phyloP scores from a whole-genome alignment of 768 basidiomycete species.

The Lactifluus echinatus region DNA sequence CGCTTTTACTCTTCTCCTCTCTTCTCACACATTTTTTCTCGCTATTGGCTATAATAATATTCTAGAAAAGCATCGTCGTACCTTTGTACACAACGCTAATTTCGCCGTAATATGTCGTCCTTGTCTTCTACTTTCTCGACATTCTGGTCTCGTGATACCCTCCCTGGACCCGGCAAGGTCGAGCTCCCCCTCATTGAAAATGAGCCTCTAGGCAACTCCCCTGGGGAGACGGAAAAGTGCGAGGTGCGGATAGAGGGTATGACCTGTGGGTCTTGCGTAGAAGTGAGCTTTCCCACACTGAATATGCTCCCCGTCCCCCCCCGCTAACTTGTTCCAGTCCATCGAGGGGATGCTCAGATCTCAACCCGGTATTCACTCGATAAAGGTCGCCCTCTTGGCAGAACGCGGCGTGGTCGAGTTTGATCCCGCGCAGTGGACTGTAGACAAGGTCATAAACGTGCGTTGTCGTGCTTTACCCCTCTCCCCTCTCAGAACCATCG shows the following conservation, averaged over 20 bases:
- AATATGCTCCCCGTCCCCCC: background rate
- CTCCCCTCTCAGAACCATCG: background rate
- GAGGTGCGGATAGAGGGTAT: conserved; percentile 82
- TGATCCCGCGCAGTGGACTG: conserved; percentile 72
- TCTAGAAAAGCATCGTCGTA: too few species aligned
- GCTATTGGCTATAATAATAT: too few species aligned
- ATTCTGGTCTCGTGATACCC: conserved; percentile 7
- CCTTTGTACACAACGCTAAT: too few species aligned
- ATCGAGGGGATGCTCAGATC: conserved; percentile 77
- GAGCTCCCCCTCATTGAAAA: conserved; percentile 25
- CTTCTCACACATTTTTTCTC: too few species aligned
- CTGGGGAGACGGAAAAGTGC: conserved; percentile 41
- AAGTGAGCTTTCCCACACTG: conserved; percentile 40
- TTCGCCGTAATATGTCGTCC: too few species aligned
- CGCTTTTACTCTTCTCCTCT: too few species aligned
- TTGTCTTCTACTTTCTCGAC: conserved; percentile 11
- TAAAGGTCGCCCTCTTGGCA: conserved; percentile 95
- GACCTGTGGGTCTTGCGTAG: conserved; percentile 85
- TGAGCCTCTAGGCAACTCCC: conserved; percentile 25
- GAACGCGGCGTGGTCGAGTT: conserved; percentile 90
- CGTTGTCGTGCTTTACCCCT: background rate
- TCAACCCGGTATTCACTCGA: conserved; percentile 81
- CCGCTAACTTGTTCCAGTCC: conserved; percentile 36
- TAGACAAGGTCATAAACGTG: conserved; percentile 73
- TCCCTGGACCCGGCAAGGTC: conserved; percentile 22